Evolutionary conservation across 2,329 filamentous ascomycete species (phyloP).

Genomic region (Cladophialophora psammophila): DNA sequence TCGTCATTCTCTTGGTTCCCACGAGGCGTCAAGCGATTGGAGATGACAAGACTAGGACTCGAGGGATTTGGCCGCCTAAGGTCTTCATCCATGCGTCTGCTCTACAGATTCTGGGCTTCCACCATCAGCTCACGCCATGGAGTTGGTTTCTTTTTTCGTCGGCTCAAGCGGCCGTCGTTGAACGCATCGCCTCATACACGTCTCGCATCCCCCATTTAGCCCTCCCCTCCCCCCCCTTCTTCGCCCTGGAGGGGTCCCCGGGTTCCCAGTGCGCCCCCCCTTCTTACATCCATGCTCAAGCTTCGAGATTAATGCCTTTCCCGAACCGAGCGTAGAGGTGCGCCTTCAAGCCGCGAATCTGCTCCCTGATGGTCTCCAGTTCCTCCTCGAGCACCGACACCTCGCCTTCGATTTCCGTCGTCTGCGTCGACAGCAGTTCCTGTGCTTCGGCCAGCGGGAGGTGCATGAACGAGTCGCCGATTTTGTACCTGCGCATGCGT

Average conservation of each 20-base stretch:
- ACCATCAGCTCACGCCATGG: too few relatives aligned
- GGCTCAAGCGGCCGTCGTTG: too few relatives aligned
- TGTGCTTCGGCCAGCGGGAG: constrained; percentile 85
- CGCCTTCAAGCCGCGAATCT: constrained; percentile 90
- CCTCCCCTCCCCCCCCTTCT: too few relatives aligned
- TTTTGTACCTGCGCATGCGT: constrained; percentile 75
- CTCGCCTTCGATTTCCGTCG: constrained; percentile 76
- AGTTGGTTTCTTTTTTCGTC: too few relatives aligned
- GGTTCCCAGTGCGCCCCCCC: not conserved
- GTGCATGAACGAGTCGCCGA: constrained; percentile 94
- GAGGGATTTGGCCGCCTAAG: too few relatives aligned
- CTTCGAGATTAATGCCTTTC: constrained; percentile 92
- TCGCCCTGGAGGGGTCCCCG: too few relatives aligned
- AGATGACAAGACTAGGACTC: too few relatives aligned
- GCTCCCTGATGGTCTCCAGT: constrained; percentile 75
- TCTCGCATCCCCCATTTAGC: too few relatives aligned
- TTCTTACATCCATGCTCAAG: constrained; percentile 11
- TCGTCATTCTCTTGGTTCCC: not conserved
- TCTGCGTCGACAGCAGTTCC: constrained; percentile 77
- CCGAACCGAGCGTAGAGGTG: constrained; percentile 94
- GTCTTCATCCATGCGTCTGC: too few relatives aligned
- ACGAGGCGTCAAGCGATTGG: too few relatives aligned
- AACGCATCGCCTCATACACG: too few relatives aligned
- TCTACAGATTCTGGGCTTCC: too few relatives aligned
- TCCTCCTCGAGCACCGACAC: constrained; percentile 79